These are phyloP conservation scores for Mallotus japonicus DNA, from an alignment of 441 rosid species.

Conservation along the genomic window DNA sequence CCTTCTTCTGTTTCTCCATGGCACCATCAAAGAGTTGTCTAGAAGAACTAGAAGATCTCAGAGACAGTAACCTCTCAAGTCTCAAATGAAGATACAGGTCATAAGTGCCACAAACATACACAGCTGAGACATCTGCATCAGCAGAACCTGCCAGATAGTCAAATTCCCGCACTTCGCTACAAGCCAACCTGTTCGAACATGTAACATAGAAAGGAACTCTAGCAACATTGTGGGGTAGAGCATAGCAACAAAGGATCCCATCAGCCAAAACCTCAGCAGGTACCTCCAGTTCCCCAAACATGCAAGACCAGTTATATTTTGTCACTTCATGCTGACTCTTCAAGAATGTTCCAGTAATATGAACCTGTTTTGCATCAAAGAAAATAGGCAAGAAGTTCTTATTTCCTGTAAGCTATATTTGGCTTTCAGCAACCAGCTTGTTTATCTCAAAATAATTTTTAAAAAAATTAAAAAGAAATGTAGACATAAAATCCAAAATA, in stretches of 20 bases:
- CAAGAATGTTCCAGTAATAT: conserved; percentile 73
- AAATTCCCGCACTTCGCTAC: conserved; percentile 95
- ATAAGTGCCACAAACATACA: conserved; percentile 35
- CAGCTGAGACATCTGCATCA: conserved; percentile 37
- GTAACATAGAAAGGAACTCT: conserved; percentile 87
- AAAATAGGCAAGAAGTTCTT: background rate
- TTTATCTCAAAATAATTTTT: no score
- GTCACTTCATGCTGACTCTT: conserved; percentile 52
- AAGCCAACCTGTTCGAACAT: conserved; percentile 85
- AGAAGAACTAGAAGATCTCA: conserved; percentile 33
- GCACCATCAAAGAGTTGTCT: conserved; percentile 38
- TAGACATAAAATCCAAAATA: background rate
- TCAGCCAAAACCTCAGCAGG: conserved; percentile 82
- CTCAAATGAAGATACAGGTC: conserved; percentile 53
- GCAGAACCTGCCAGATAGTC: conserved; percentile 55
- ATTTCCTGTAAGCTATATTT: background rate
- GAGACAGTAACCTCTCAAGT: conserved; percentile 54
- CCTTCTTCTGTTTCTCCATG: conserved; percentile 45
- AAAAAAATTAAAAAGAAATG: no score
- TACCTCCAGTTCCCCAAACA: conserved; percentile 99
- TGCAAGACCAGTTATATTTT: conserved; percentile 80
- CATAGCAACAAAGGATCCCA: conserved; percentile 75
- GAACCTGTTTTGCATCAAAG: conserved; percentile 43
- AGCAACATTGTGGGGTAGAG: conserved; percentile 69
- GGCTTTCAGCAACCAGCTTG: background rate